These are phyloP conservation scores for Leishmania tarentolae DNA, from an alignment of 208 protist species.

Conservation along the genomic window DNA sequence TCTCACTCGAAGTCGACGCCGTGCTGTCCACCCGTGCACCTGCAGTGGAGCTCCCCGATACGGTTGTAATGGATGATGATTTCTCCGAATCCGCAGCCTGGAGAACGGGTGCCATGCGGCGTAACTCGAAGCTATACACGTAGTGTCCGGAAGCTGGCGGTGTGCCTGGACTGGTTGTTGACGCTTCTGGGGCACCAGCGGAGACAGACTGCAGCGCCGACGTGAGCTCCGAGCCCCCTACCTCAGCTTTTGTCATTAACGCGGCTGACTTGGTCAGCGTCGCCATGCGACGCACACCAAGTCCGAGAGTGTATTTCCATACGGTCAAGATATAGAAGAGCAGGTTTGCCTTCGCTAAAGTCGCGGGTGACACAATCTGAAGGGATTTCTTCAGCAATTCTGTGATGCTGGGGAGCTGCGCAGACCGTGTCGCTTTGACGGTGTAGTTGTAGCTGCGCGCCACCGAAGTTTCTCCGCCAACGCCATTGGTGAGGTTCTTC, in stretches of 20 bases:
- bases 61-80: background rate
- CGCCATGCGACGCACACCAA: constrained; percentile 24
- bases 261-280: constrained; percentile 15
- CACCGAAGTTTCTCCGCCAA: background rate
- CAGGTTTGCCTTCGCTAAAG: constrained; percentile 22
- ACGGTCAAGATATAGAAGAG: constrained; percentile 22
- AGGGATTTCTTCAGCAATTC: constrained; percentile 28
- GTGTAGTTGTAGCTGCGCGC: background rate
- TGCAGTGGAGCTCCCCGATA: background rate
- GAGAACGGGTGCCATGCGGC: constrained; percentile 81
- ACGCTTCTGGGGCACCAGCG: background rate
- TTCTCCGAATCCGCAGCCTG: background rate
- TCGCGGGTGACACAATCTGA: constrained; percentile 8
- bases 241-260: constrained; percentile 13
- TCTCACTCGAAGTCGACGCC: background rate
- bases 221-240: constrained; percentile 4
- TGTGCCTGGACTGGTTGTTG: background rate
- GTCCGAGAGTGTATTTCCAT: constrained; percentile 25
- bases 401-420: constrained; percentile 22
- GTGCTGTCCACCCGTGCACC: background rate
- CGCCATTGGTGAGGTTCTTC: constrained; percentile 1
- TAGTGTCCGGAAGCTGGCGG: constrained; percentile 9
- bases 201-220: constrained; percentile 2
- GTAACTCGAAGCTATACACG: constrained; percentile 90
- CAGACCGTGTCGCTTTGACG: constrained; percentile 9